phyloP scores from a whole-genome alignment of 306 rosid species.

The Calophaca sinica region DNA sequence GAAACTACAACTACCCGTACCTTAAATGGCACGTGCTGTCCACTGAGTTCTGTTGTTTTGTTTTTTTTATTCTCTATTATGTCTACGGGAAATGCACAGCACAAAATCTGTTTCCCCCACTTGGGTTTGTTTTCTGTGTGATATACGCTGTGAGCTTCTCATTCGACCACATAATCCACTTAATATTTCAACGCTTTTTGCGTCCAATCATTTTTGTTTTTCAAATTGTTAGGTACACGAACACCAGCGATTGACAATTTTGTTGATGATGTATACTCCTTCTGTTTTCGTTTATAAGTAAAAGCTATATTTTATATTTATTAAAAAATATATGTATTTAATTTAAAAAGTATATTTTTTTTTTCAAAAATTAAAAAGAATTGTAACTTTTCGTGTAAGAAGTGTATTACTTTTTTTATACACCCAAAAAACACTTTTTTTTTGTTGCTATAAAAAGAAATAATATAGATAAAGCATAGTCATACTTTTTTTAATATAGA shows the following conservation, averaged over 20 bases:
- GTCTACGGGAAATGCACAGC: constrained; percentile 24
- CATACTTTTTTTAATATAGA: too few species aligned
- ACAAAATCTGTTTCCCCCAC: constrained; percentile 46
- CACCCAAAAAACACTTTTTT: not conserved
- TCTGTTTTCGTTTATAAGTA: too few species aligned
- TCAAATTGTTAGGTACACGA: constrained; percentile 44
- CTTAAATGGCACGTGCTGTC: not conserved
- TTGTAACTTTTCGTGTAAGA: not conserved
- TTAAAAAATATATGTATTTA: too few species aligned
- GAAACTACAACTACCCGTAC: not conserved
- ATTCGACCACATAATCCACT: constrained; percentile 51
- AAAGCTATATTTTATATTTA: too few species aligned
- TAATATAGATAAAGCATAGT: not conserved
- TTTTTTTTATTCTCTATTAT: not conserved
- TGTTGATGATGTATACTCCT: too few species aligned
- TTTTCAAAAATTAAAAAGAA: not conserved
- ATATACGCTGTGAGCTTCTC: constrained; percentile 34
- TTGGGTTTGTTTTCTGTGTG: constrained; percentile 40
- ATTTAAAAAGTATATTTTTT: not conserved
- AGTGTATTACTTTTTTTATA: not conserved
- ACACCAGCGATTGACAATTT: constrained; percentile 26
- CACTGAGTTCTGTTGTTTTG: not conserved
- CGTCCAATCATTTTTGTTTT: constrained; percentile 18
- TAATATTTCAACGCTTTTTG: constrained; percentile 10
- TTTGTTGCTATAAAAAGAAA: not conserved